Evolutionary conservation across 2,329 filamentous ascomycete genomes (phyloP).

Genomic region (Ophiostoma himal-ulmi): DNA sequence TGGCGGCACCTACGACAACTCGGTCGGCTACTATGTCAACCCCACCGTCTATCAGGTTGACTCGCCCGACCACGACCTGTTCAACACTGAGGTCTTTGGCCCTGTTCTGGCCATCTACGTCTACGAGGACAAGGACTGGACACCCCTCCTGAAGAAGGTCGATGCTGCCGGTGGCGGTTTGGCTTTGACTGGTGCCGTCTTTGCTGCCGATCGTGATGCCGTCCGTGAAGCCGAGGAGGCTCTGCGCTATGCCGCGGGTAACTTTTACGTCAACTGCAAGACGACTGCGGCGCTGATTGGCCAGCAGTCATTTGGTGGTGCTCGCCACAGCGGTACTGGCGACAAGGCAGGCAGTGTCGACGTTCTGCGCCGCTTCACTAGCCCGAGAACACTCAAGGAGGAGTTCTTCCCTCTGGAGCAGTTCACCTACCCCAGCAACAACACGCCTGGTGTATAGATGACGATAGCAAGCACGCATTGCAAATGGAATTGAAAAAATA

Average conservation of each 20-base stretch:
- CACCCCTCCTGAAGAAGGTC: constrained; percentile 64
- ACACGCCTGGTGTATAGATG: constrained; percentile 2
- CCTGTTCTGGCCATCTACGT: constrained; percentile 43
- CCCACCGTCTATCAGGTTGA: constrained; percentile 43
- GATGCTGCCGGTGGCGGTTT: constrained; percentile 66
- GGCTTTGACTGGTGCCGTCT: constrained; percentile 44
- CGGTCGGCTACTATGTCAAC: constrained; percentile 40
- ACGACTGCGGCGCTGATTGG: constrained; percentile 51
- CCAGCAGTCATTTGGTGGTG: constrained; percentile 52
- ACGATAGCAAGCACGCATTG: neutral
- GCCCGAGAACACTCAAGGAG: constrained; percentile 55
- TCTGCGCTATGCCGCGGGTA: constrained; percentile 51
- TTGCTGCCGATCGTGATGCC: constrained; percentile 43
- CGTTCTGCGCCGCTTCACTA: constrained; percentile 46
- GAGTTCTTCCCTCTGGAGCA: constrained; percentile 60
- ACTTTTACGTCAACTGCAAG: constrained; percentile 55
- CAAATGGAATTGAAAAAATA: neutral
- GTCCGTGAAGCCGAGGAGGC: constrained; percentile 46
- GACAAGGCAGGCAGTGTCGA: constrained; percentile 51
- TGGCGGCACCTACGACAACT: constrained; percentile 42
- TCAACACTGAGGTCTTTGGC: constrained; percentile 45
- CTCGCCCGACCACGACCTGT: constrained; percentile 39
- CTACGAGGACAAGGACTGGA: constrained; percentile 52
- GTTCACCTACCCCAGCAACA: constrained; percentile 66
- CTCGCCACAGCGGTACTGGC: constrained; percentile 48